A percentile compares a stretch with the other conserved stretches of the same genome.
phyloP scores from a whole-genome alignment of 2,329 filamentous ascomycete species.

The Ophiocordyceps unilateralis region DNA sequence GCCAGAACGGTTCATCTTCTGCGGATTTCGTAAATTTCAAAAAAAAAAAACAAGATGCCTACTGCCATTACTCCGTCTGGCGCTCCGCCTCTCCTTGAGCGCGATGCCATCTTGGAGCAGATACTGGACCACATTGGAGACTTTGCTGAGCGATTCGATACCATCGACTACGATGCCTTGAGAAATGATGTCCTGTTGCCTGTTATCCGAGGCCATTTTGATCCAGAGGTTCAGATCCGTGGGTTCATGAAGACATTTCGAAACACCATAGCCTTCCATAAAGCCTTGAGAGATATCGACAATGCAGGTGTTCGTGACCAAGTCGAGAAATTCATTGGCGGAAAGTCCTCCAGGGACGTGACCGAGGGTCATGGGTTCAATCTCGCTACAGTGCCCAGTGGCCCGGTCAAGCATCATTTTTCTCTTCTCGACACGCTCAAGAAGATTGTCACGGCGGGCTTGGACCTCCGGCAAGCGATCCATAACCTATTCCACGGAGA shows the following conservation, averaged over 20 bases:
- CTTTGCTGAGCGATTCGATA: background rate
- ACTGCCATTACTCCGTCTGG: background rate
- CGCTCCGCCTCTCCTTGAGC: background rate
- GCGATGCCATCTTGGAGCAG: background rate
- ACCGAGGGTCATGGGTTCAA: background rate
- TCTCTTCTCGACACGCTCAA: background rate
- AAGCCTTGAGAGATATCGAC: background rate
- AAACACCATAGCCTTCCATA: background rate
- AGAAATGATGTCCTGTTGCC: background rate
- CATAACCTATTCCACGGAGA: background rate
- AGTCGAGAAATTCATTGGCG: background rate
- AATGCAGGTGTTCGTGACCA: background rate
- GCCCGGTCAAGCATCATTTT: background rate
- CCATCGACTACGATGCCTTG: background rate
- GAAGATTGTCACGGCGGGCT: background rate
- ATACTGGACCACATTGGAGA: background rate
- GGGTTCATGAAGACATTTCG: background rate
- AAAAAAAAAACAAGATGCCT: too few species aligned
- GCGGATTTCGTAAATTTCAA: too few species aligned
- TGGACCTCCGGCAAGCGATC: background rate
- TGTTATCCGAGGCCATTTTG: background rate
- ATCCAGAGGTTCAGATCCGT: background rate
- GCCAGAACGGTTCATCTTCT: too few species aligned
- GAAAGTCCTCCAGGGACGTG: background rate
- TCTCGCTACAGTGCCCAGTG: background rate